These are phyloP conservation scores for Acer campestre DNA, from an alignment of 345 rosid species.

Conservation along the genomic window DNA sequence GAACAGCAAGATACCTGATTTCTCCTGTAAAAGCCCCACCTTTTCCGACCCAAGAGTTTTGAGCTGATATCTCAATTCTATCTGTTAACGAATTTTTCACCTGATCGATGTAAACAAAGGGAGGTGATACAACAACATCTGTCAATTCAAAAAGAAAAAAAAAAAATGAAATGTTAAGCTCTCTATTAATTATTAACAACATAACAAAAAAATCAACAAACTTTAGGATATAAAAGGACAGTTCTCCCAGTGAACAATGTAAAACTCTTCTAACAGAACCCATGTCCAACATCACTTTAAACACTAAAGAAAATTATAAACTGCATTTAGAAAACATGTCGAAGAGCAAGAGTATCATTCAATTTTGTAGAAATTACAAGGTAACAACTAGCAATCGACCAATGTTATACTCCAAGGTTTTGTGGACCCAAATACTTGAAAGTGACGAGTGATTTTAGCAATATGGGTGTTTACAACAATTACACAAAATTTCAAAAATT, in stretches of 20 bases:
- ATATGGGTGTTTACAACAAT: neutral
- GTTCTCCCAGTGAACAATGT: neutral
- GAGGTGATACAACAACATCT: slow-evolving; percentile 99
- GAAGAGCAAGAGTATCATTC: neutral
- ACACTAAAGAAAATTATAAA: slow-evolving; percentile 4
- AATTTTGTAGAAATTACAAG: neutral
- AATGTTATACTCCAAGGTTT: neutral
- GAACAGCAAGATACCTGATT: slow-evolving; percentile 64
- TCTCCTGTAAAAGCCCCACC: slow-evolving; percentile 99
- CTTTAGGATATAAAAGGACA: neutral
- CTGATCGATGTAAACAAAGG: slow-evolving; percentile 85
- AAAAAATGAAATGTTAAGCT: neutral
- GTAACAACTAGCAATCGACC: neutral
- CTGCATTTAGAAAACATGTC: neutral
- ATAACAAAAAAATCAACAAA: slow-evolving; percentile 8
- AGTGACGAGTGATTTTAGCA: neutral
- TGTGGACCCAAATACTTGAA: neutral
- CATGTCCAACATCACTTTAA: neutral
- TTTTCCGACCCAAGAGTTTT: slow-evolving; percentile 95
- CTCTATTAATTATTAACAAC: neutral
- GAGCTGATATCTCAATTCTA: slow-evolving; percentile 83
- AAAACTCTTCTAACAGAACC: neutral
- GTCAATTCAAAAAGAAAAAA: slow-evolving; percentile 31
- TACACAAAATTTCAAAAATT: neutral
- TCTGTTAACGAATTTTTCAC: slow-evolving; percentile 68